Base-by-base conservation (phyloP, 345 rosid species). In the Arabidopsis arenosa region DNA sequence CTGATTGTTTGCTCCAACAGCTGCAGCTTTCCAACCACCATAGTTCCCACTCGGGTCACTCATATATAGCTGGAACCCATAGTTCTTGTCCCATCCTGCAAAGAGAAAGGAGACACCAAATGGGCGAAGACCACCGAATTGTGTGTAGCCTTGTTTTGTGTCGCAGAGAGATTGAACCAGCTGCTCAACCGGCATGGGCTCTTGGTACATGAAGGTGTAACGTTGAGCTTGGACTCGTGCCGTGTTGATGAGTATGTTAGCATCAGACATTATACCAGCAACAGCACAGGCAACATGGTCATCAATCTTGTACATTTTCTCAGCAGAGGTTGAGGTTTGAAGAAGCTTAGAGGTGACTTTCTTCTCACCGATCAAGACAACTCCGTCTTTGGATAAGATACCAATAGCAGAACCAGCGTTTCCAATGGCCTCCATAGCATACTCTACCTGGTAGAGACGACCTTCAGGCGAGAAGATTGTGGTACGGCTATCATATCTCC, bases 381-480 rank as follows among this genome's bases (percentile, higher is more conserved):
- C 97, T 4, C 98, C 98, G 39, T 94, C 97, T 84, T 90, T 89
- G 4, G 97, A 80, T 45, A 94, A 73, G 74, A 94, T 86, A 35
- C 98, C 98, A 53, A 94, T 92, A 0, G 98, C 98, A 76, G 87
- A 82, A 21, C 98, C 98, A 1, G 98, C 98, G 77, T 94, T 92
- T 26, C 98, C 98, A 55, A 94, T 94, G 72, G 97, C 98, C 74
- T 94, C 98, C 98, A 94, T 92, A 15, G 98, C 98, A 63, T 90
- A 94, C 81, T 94, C 98, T 10, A 94, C 98, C 76, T 94, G 98
- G 83, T 94, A 94, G 48, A 94, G 97, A 75, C 98, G 97, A 32
- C 97, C 98, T 84, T 94, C 98, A 8, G 98, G 98, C 47, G 98
- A 94, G 87, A 94, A 94, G 80, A 94, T 94, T 32, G 98, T 94